Percentiles rank a stretch among this genome's conserved stretches.
Conservation (phyloP, 2,329 filamentous ascomycete species). For the Ophiostoma piceae region DNA sequence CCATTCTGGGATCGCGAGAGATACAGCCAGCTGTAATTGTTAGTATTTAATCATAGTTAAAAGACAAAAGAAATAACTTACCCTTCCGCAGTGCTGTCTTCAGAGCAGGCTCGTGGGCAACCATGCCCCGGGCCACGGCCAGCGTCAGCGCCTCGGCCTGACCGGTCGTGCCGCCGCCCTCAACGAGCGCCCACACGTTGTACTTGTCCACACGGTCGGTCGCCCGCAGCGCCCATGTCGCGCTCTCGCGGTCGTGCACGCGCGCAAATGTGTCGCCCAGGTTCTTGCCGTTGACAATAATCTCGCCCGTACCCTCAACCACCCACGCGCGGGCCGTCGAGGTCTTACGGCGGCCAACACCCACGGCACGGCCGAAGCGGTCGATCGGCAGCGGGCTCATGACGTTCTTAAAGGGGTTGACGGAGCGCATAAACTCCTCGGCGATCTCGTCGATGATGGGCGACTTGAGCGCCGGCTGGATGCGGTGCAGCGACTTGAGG, state of each 20-base stretch:
- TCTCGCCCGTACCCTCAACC: slow-evolving; percentile 87
- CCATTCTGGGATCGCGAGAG: slow-evolving; percentile 81
- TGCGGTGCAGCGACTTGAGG: slow-evolving; percentile 75
- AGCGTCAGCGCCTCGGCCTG: slow-evolving; percentile 93
- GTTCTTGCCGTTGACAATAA: slow-evolving; percentile 84
- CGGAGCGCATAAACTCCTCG: slow-evolving; percentile 64
- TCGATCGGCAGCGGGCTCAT: slow-evolving; percentile 64
- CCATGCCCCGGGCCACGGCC: slow-evolving; percentile 78
- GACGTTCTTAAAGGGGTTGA: slow-evolving; percentile 64
- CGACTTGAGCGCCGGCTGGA: slow-evolving; percentile 73
- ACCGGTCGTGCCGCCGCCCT: slow-evolving; percentile 85
- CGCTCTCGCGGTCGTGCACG: slow-evolving; percentile 90
- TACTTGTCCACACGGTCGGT: slow-evolving; percentile 89
- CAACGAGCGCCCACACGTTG: slow-evolving; percentile 83
- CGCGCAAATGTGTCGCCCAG: slow-evolving; percentile 76
- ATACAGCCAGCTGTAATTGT: slow-evolving; percentile 71
- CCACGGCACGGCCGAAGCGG: slow-evolving; percentile 69
- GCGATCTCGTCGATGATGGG: slow-evolving; percentile 61
- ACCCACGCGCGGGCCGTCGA: slow-evolving; percentile 80
- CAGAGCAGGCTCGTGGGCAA: slow-evolving; percentile 86
- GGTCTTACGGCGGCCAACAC: slow-evolving; percentile 79
- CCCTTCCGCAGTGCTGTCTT: slow-evolving; percentile 84
- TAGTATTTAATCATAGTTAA: slow-evolving; percentile 18
- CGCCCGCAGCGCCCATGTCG: slow-evolving; percentile 80
- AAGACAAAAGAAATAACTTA: slow-evolving; percentile 36